These are phyloP conservation scores for Leccinum fibrillosum DNA, from an alignment of 768 basidiomycete species.

Conservation along the genomic window DNA sequence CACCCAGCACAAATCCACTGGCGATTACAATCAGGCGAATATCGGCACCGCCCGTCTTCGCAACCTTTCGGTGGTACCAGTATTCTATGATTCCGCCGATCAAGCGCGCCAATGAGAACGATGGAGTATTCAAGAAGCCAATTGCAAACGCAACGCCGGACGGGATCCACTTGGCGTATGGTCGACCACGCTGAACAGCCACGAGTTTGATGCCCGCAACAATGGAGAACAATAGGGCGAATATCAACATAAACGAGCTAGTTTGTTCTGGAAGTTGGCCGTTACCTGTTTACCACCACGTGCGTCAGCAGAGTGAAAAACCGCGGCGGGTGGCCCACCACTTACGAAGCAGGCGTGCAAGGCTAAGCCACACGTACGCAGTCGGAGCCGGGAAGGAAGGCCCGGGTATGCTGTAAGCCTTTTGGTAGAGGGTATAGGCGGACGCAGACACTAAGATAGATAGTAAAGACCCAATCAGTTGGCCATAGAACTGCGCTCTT, in stretches of 20 bases:
- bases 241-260: slow-evolving; percentile 72
- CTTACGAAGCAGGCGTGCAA: slow-evolving; percentile 75
- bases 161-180: slow-evolving; percentile 76
- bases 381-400: slow-evolving; percentile 96
- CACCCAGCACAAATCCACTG: slow-evolving; percentile 93
- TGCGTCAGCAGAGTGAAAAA: slow-evolving; percentile 1
- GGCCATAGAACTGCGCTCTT: slow-evolving; percentile 90
- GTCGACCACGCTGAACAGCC: slow-evolving; percentile 43
- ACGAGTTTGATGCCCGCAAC: slow-evolving; percentile 67
- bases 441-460: slow-evolving; percentile 88
- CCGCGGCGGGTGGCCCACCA: slow-evolving; percentile 1
- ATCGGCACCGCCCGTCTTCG: slow-evolving; percentile 49
- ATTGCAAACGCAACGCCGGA: slow-evolving; percentile 95
- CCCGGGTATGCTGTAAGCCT: slow-evolving; percentile 85
- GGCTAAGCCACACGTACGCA: slow-evolving; percentile 87
- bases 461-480: slow-evolving; percentile 85
- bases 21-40: slow-evolving; percentile 84
- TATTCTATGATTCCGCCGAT: slow-evolving; percentile 85
- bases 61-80: slow-evolving; percentile 52
- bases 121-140: slow-evolving; percentile 93
- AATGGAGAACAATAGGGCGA: slow-evolving; percentile 67
- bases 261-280: slow-evolving; percentile 79
- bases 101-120: slow-evolving; percentile 88
- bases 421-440: slow-evolving; percentile 83
- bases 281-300: slow-evolving; percentile 51